phyloP scores from a whole-genome alignment of 768 basidiomycete species.

The Brasilioporus rufonigricans region DNA sequence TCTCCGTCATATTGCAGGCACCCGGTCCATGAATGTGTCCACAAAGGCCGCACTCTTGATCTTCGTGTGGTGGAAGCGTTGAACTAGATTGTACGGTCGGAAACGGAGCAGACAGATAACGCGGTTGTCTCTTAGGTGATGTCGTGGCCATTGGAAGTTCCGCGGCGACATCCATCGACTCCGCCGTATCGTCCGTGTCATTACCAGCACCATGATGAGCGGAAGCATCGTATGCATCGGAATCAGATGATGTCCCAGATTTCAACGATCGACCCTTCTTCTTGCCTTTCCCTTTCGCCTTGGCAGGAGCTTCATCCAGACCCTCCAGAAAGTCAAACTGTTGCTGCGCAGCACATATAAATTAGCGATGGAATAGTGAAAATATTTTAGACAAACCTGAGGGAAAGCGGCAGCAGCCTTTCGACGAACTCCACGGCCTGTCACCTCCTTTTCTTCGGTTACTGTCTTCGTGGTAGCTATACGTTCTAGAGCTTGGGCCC shows the following conservation, averaged over 20 bases:
- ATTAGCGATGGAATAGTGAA: background rate
- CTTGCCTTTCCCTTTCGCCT: constrained; percentile 35
- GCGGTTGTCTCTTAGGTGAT: constrained; percentile 5
- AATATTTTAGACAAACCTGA: constrained; percentile 22
- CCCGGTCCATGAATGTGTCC: constrained; percentile 48
- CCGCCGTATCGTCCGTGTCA: constrained; percentile 25
- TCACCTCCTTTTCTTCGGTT: constrained; percentile 47
- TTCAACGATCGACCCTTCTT: constrained; percentile 34
- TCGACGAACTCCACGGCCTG: constrained; percentile 74
- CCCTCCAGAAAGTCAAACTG: constrained; percentile 32
- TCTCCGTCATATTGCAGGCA: constrained; percentile 62
- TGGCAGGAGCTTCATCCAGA: constrained; percentile 38
- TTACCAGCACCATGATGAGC: constrained; percentile 15
- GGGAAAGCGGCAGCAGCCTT: constrained; percentile 57
- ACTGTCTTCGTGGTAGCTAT: constrained; percentile 42
- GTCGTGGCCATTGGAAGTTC: background rate
- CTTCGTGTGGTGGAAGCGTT: constrained; percentile 3
- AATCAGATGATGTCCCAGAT: constrained; percentile 36
- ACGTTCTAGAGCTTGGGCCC: constrained; percentile 65
- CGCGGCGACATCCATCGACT: constrained; percentile 17
- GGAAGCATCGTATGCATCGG: constrained; percentile 37
- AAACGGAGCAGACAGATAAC: background rate
- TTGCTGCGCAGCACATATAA: constrained; percentile 25
- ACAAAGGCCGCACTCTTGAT: constrained; percentile 59
- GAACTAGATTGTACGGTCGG: constrained; percentile 1